Evolutionary conservation across 2,329 filamentous ascomycete species (phyloP), one percentile per base, ranked within the genome.

Genomic region (Alternaria novae-zelandiae): DNA sequence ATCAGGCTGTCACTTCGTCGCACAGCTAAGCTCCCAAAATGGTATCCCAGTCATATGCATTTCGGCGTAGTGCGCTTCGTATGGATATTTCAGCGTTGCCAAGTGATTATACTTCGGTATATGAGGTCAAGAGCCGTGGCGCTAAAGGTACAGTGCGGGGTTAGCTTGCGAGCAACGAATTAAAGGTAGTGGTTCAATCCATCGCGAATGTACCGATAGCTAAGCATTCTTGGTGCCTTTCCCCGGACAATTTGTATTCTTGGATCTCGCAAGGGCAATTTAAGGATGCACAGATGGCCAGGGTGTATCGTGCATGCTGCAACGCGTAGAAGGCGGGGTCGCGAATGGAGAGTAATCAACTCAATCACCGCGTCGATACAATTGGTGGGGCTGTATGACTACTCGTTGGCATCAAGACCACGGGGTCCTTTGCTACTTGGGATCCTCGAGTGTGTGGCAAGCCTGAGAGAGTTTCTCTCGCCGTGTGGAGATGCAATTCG

Each of bases 101-200:
- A 71, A 74, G 73, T 47, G 49, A 65, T 51, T 51, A 64, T 63
- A 64, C 59, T 65, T 61, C 46, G 36, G 58, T 58, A 68, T 68
- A 75, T 70, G 53, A 60, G 20, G 64, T 67, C 64, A 66, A 73
- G 64, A 57, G 56, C 7, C 44, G 13, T 15, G 21, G 36, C 61
- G 57, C 43, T 45, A 54, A 21, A 45, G 43, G 45, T 21, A 21
- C n/a, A 44, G 43, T 68, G 71, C 59, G 66, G 67, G 68, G 67
- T 68, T 63, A 59, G 67, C 56, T 56, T 64, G 56, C 59, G 57
- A 57, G 17, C 61, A 6, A 45, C 67, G 63, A 67, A 70, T 69
- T 30, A 43, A 30, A 53, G 53, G 25, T 53, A 57, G 49, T 36
- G 53, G 54, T 12, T 51, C 11, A 15, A 61, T 47, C 41, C 36